Percentiles rank a stretch among this genome's conserved stretches.
These are phyloP conservation scores for Mycena capillaripes DNA, from an alignment of 768 basidiomycete genomes.

Conservation along the genomic window DNA sequence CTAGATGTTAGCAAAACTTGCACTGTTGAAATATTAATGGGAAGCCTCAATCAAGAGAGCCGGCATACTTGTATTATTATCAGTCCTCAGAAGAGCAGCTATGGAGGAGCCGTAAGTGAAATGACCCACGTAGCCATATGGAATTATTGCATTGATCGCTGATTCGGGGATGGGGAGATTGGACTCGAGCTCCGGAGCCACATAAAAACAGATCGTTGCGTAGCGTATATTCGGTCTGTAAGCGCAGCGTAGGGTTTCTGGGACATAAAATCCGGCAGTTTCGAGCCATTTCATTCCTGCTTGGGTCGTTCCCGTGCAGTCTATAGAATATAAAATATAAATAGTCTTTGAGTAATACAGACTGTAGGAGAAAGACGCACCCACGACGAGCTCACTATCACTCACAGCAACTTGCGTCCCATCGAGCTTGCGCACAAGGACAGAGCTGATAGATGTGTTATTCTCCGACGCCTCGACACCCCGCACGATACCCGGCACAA, in stretches of 20 bases:
- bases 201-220: neutral
- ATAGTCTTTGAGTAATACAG: no score
- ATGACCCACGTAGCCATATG: neutral
- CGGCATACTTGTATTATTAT: conserved; percentile 33
- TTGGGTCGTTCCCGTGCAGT: conserved; percentile 24
- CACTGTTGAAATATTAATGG: conserved; percentile 1
- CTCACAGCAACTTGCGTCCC: neutral
- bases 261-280: conserved; percentile 7
- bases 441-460: neutral
- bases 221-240: conserved; percentile 4
- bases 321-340: no score
- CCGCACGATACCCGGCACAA: conserved; percentile 22
- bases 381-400: neutral
- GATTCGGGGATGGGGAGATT: conserved; percentile 3
- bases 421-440: conserved; percentile 3
- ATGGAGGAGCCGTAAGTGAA: neutral
- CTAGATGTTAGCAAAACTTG: neutral
- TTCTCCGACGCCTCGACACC: neutral
- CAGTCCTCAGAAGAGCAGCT: conserved; percentile 16
- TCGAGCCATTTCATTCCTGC: conserved; percentile 15
- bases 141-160: neutral
- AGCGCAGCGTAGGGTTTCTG: neutral
- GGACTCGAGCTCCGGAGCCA: conserved; percentile 2
- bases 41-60: neutral
- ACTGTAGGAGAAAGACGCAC: neutral